These are phyloP conservation scores for Trametes cubensis DNA, from an alignment of 768 basidiomycete species.

Conservation along the genomic window DNA sequence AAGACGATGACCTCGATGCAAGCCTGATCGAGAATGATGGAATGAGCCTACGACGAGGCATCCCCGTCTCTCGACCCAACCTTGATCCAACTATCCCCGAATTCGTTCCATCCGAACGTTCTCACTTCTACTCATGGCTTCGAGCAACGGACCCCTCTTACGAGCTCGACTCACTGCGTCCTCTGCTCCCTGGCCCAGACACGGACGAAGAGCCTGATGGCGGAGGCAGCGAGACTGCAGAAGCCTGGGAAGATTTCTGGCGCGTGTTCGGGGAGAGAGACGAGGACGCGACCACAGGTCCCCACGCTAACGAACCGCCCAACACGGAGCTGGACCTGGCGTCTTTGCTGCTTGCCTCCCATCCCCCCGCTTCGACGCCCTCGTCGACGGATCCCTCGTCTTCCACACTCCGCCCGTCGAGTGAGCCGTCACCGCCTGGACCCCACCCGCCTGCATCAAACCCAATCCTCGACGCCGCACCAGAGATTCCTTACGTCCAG, in stretches of 20 bases:
- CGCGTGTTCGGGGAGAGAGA: not conserved
- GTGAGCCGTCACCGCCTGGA: not conserved
- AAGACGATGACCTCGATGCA: not conserved
- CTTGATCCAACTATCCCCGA: slow-evolving; percentile 17
- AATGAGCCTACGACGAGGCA: not conserved
- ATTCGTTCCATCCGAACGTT: slow-evolving; percentile 10
- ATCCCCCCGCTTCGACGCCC: not conserved
- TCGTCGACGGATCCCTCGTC: not conserved
- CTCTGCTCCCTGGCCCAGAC: not conserved
- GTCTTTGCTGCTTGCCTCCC: not conserved
- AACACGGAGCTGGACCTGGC: not conserved
- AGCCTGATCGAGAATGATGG: not conserved
- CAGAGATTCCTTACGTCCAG: slow-evolving; percentile 6
- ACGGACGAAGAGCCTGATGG: not conserved
- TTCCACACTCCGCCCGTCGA: no score
- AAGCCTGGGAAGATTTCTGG: not conserved
- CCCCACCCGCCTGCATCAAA: not conserved
- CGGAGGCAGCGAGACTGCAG: not conserved
- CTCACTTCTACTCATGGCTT: not conserved
- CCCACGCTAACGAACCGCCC: not conserved
- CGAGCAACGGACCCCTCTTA: not conserved
- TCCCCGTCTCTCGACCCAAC: not conserved
- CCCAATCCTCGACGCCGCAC: no score
- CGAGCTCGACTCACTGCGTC: slow-evolving; percentile 9
- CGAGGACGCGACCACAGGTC: not conserved